Conservation (phyloP, 2,329 filamentous ascomycete species). For the Alternaria arbusti region DNA sequence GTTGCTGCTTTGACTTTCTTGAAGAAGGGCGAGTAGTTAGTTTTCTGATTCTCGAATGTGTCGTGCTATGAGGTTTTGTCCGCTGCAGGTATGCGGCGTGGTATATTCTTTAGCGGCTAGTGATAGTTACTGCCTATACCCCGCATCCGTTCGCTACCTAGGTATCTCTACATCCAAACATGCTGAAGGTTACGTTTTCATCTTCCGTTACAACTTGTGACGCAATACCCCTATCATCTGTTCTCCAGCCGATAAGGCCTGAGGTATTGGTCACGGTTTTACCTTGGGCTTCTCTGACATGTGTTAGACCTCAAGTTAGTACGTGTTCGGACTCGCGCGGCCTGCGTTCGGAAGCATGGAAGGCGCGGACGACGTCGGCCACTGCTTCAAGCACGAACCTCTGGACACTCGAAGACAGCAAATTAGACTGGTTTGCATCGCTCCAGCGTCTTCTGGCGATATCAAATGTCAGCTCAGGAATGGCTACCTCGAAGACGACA, state of each 20-base stretch:
- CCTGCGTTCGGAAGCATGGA: neutral
- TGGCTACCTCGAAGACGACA: neutral
- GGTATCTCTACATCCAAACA: neutral
- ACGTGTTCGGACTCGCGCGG: neutral
- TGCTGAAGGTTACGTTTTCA: neutral
- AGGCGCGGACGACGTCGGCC: neutral
- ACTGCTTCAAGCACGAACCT: neutral
- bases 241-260: too few species aligned
- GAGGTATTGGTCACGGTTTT: too few species aligned
- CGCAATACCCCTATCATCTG: too few species aligned
- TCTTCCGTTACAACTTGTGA: too few species aligned
- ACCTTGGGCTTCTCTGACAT: neutral
- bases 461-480: neutral
- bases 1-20: constrained; percentile 59
- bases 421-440: neutral
- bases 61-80: neutral
- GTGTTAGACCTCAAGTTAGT: neutral
- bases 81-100: neutral
- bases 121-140: neutral
- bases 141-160: neutral
- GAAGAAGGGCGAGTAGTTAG: constrained; percentile 15
- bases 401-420: neutral
- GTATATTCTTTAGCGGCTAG: neutral
- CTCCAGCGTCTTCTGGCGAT: neutral
- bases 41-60: rapidly evolving